phyloP scores from a whole-genome alignment of 768 basidiomycete genomes.

The Daedaleopsis sinensis region DNA sequence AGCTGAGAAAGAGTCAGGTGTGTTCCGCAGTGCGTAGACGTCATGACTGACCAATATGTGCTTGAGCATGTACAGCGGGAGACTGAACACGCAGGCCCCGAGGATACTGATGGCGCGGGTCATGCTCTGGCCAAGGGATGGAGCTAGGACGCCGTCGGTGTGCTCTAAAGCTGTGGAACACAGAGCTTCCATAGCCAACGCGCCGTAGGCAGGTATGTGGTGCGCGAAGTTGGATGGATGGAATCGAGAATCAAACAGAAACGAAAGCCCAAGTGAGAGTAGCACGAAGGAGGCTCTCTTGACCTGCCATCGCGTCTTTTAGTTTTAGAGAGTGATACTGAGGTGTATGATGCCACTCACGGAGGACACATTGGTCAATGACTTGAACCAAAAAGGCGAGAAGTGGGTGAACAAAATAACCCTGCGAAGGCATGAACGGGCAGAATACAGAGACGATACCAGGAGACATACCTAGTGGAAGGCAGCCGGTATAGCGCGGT shows the following conservation, averaged over 20 bases:
- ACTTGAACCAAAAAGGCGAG: slow-evolving; percentile 65
- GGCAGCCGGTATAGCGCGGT: slow-evolving; percentile 71
- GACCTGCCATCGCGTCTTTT: slow-evolving; percentile 38
- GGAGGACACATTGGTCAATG: slow-evolving; percentile 50
- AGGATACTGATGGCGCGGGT: slow-evolving; percentile 58
- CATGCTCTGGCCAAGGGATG: slow-evolving; percentile 59
- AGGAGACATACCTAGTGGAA: slow-evolving; percentile 56
- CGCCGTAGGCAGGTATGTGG: slow-evolving; percentile 66
- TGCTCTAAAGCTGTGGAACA: slow-evolving; percentile 66
- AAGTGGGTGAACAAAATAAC: slow-evolving; percentile 73
- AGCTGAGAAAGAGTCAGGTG: slow-evolving; percentile 1
- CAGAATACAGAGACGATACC: neutral
- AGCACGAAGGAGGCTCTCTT: slow-evolving; percentile 51
- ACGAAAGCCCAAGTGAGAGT: slow-evolving; percentile 54
- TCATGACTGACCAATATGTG: slow-evolving; percentile 48
- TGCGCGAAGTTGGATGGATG: slow-evolving; percentile 45
- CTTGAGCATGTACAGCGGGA: slow-evolving; percentile 67
- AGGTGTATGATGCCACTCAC: slow-evolving; percentile 37
- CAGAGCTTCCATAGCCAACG: slow-evolving; percentile 59
- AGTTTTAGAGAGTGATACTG: too few relatives aligned
- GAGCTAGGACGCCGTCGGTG: slow-evolving; percentile 57
- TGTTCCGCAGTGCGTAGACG: slow-evolving; percentile 19
- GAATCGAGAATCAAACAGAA: slow-evolving; percentile 56
- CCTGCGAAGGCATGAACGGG: slow-evolving; percentile 37
- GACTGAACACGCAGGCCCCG: slow-evolving; percentile 63